These are phyloP conservation scores for Gastrolobium bilobum DNA, from an alignment of 306 rosid genomes.

Conservation along the genomic window DNA sequence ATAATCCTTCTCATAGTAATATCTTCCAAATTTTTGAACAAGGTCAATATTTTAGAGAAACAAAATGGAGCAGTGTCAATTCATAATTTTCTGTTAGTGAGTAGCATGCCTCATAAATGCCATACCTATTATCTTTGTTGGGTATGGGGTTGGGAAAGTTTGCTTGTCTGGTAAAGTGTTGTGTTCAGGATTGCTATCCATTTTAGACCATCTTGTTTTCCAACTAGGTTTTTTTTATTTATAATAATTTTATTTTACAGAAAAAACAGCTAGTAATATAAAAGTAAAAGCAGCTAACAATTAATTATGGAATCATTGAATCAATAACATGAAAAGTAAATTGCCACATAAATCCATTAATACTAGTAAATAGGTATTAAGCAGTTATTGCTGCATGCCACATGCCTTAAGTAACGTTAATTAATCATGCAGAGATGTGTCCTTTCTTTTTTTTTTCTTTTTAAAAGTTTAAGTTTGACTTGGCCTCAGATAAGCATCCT, in stretches of 20 bases:
- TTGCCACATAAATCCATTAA: neutral
- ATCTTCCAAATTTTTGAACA: neutral
- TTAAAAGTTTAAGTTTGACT: no score
- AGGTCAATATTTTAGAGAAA: neutral
- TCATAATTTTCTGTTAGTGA: neutral
- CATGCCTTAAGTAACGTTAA: no score
- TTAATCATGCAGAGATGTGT: neutral
- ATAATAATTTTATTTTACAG: no score
- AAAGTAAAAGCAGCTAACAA: neutral
- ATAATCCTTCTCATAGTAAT: no score
- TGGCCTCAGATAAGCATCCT: no score
- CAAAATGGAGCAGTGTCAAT: neutral
- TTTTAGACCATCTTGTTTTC: conserved; percentile 31
- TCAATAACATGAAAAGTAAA: no score
- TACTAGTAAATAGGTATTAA: no score
- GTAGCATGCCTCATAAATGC: conserved; percentile 45
- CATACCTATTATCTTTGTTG: conserved; percentile 5
- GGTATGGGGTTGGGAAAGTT: conserved; percentile 16
- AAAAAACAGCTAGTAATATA: no score
- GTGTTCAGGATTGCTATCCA: neutral
- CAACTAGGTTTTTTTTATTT: neutral
- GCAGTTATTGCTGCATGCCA: no score
- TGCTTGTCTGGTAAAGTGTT: conserved; percentile 16
- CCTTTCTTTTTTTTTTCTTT: neutral
- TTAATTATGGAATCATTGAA: neutral